Conservation (phyloP, 2,329 filamentous ascomycete genomes). For the Colletotrichum chrysophilum region DNA sequence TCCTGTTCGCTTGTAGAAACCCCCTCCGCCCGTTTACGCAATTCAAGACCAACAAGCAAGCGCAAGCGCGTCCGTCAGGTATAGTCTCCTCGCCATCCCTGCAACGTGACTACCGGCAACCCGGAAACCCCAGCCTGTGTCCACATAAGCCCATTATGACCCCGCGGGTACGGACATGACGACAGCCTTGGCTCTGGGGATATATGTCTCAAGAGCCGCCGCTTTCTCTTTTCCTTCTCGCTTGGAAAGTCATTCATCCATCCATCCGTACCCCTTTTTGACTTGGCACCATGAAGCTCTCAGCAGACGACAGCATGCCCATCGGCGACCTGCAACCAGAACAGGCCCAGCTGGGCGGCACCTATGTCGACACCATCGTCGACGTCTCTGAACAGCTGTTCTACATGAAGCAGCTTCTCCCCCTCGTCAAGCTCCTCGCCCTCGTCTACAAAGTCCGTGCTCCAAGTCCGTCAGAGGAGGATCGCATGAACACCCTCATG, state of each 20-base stretch:
- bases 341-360: constrained; percentile 4
- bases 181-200: neutral
- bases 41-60: neutral
- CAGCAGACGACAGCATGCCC: neutral
- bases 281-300: constrained; percentile 1
- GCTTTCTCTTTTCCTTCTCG: neutral
- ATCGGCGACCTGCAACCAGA: constrained; percentile 4
- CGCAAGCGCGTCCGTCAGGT: constrained; percentile 5
- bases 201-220: neutral
- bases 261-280: neutral
- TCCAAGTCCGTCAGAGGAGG: constrained; percentile 28
- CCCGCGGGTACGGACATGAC: constrained; percentile 2
- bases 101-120: neutral
- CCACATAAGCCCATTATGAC: neutral
- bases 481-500: constrained; percentile 38
- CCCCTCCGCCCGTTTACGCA: constrained; percentile 6
- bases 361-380: constrained; percentile 32
- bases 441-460: constrained; percentile 35
- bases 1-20: neutral
- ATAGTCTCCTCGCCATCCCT: neutral
- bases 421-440: constrained; percentile 37
- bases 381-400: constrained; percentile 34
- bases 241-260: neutral
- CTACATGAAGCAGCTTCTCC: constrained; percentile 33
- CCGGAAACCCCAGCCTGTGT: neutral